These are phyloP conservation scores for Leishmania turanica DNA, from an alignment of 208 protist species.

Conservation along the genomic window DNA sequence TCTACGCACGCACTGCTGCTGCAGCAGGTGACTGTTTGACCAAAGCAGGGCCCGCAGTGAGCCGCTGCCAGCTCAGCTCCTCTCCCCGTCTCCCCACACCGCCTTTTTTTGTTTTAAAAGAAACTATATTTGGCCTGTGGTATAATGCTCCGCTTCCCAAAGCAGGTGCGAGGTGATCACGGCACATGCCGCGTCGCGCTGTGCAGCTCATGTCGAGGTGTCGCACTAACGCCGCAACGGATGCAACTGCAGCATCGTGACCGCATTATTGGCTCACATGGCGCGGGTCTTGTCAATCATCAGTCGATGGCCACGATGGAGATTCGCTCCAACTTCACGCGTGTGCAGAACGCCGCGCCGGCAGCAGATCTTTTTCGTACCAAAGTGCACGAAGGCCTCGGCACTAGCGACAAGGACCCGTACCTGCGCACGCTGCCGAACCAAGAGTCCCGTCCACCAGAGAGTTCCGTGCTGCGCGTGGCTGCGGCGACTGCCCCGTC, in stretches of 20 bases:
- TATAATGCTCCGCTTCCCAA: constrained; percentile 9
- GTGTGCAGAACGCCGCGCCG: constrained; percentile 42
- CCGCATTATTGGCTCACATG: constrained; percentile 58
- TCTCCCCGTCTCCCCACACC: not conserved
- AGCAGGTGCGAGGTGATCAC: not conserved
- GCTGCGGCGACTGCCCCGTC: constrained; percentile 42
- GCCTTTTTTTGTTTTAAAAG: too few relatives aligned
- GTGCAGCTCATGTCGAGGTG: constrained; percentile 2
- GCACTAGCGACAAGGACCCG: constrained; percentile 71
- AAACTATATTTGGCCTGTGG: not conserved
- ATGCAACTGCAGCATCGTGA: constrained; percentile 64
- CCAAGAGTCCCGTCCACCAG: constrained; percentile 49
- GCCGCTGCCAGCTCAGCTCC: not conserved
- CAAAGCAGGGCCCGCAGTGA: not conserved
- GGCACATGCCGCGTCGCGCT: constrained; percentile 1
- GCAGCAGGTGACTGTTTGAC: not conserved
- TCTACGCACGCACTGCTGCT: not conserved
- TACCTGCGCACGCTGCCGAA: constrained; percentile 84
- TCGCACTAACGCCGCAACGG: constrained; percentile 9
- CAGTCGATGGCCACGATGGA: constrained; percentile 45
- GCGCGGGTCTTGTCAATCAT: constrained; percentile 69
- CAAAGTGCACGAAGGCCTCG: constrained; percentile 76
- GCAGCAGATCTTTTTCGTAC: constrained; percentile 81
- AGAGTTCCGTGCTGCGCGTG: constrained; percentile 53
- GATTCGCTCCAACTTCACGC: constrained; percentile 23